Percentiles rank a stretch among this genome's conserved stretches.
phyloP scores from a whole-genome alignment of 2,329 filamentous ascomycete genomes.

The Seiridium unicorne region DNA sequence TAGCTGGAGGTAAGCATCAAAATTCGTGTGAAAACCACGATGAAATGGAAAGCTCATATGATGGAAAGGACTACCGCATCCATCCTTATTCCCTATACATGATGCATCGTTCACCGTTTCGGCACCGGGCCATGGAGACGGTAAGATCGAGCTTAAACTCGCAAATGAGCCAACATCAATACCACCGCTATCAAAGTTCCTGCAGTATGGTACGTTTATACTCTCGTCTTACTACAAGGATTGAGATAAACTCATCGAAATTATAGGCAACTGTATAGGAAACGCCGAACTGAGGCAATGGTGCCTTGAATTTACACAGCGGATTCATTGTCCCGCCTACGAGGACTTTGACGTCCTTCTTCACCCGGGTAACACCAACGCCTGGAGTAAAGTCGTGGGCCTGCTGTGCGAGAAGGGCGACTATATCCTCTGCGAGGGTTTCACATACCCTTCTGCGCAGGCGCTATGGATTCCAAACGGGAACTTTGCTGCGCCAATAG shows the following conservation, averaged over 20 bases:
- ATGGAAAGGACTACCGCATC: not conserved
- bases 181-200: not conserved
- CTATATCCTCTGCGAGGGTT: constrained; percentile 26
- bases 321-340: not conserved
- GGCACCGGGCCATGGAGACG: not conserved
- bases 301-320: constrained; percentile 2
- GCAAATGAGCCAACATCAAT: not conserved
- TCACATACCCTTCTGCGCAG: constrained; percentile 29
- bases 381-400: constrained; percentile 28
- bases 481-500: constrained; percentile 20
- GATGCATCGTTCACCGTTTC: constrained; percentile 2
- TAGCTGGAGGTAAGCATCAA: constrained; percentile 23
- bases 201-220: not conserved
- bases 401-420: constrained; percentile 26
- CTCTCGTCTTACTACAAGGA: constrained; percentile 3
- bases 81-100: constrained; percentile 5
- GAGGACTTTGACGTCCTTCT: constrained; percentile 21
- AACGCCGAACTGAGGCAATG: constrained; percentile 3
- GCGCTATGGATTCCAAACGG: constrained; percentile 28
- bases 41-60: not conserved
- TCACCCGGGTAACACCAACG: constrained; percentile 29
- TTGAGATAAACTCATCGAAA: not conserved
- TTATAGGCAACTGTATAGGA: constrained; percentile 1
- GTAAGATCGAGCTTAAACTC: constrained; percentile 14
- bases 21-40: no score